Evolutionary conservation across 2,329 filamentous ascomycete genomes (phyloP), one percentile per base, ranked within the genome.

Genomic region (Eutypa lata): DNA sequence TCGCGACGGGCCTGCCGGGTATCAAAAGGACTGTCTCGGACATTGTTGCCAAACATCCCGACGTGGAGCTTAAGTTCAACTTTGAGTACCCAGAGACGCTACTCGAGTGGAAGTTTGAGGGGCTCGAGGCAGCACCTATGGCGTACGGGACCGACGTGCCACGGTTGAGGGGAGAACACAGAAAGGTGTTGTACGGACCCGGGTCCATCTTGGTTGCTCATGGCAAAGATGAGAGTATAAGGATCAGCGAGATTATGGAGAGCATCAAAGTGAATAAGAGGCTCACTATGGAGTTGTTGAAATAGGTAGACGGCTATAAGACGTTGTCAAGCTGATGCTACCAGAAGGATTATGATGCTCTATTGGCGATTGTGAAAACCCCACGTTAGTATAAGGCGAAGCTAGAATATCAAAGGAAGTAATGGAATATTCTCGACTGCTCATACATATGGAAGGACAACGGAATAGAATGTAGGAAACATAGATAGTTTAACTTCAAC

Each of bases 101-200:
- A 19, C 58, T 74, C 14, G 67, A 74, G 42, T 71, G 68, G 64
- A 66, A 72, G 24, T 66, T 74, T 48, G 66, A 65, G 21, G 71
- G 70, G 2, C 71, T 73, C 46, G 68, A 71, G 14, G 61, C 66
- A 3, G 64, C 66, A 7, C 66, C 71, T 0, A 71, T 74, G 44
- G 61, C 69, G 3, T 74, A 69, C 52, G 72, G 72, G 1, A 74
- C 72, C 2, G 71, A 75, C 38, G 66, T 71, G 4, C 72, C 71
- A 4, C 62, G 70, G 3, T 60, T 74, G 7, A 63, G 60, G 43
- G 57, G 68, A 45, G 53, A 63, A 18, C 63, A 68, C 42, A 72
- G 63, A 40, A 69, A 68, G 47, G 67, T 71, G 16, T 58, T 75
- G 19, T 74, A 73, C 51, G 71, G 71, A 0, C 72, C 71, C 2